Base-by-base conservation (phyloP, 2,329 filamentous ascomycete genomes). In the Penicillium italicum region DNA sequence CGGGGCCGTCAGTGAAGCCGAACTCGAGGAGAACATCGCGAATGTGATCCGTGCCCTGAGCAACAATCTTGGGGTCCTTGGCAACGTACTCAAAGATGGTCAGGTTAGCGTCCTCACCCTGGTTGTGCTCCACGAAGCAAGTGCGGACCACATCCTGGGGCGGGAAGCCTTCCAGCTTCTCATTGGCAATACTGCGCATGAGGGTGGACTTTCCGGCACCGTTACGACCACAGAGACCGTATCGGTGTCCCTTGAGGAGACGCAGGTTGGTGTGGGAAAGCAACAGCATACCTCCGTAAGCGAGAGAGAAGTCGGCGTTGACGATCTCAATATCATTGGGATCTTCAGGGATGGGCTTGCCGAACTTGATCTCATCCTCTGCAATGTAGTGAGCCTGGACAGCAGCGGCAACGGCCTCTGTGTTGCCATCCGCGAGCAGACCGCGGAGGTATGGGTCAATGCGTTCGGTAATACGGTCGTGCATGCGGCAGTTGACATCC, bases 101-200 rank as follows among this genome's bases (percentile, higher is more conserved):
- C 58, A 97, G 88, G 61, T 97, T 92, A 34, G 94, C 93, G 76
- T 97, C 93, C 75, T 97, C 94, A 53, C 94, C 94, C 77, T 99
- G 93, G 78, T 97, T 97, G 80, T 99, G 94, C 80, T 99, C 94
- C 41, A 99, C 94, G 70, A 97, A 99, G 77, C 93, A 97, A 11
- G 93, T 97, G 67, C 90, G 89, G 67, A 99, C 86, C 57, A 92
- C 88, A 62, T 97, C 91, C 72, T 94, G 91, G 16, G 91, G 81
- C 36, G 94, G 94, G 79, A 99, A 99, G 9, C 94, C 94, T 76
- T 99, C 94, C 4, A 99, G 83, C 81, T 99, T 99, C 70, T 92
- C 93, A 57, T 88, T 88, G 48, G 94, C 90, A 68, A 99, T 99
- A 73, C 89, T 91, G 72, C 91, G 90, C 94, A 99, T 97, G 56